Evolutionary conservation across 306 rosid species (phyloP).

Genomic region (Cucurbita pepo): DNA sequence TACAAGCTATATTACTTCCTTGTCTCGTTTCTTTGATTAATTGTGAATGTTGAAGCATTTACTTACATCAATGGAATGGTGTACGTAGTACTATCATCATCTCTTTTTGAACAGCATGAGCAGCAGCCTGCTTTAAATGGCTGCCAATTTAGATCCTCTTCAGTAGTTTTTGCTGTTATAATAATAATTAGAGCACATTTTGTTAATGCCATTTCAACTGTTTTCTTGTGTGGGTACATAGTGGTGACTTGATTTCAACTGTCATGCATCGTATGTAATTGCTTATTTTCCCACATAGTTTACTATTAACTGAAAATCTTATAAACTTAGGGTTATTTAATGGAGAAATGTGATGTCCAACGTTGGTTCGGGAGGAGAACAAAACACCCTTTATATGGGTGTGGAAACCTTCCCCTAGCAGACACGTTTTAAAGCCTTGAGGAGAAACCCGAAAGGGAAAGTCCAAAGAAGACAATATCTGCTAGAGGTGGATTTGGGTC

Average conservation of each 20-base stretch:
- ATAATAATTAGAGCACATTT: background rate
- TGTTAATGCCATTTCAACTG: background rate
- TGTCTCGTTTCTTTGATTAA: background rate
- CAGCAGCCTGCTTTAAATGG: background rate
- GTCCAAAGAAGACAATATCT: too few relatives aligned
- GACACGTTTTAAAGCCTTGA: too few relatives aligned
- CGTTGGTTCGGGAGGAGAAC: too few relatives aligned
- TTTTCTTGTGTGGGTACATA: background rate
- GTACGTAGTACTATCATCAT: background rate
- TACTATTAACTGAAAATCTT: too few relatives aligned
- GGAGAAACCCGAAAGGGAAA: too few relatives aligned
- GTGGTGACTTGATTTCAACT: background rate
- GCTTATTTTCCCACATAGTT: too few relatives aligned
- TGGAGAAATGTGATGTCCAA: too few relatives aligned
- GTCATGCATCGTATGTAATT: too few relatives aligned
- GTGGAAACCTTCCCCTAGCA: too few relatives aligned
- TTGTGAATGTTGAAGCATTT: constrained; percentile 2
- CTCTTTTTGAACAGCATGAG: background rate
- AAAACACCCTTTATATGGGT: too few relatives aligned
- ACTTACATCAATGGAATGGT: background rate
- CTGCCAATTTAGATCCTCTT: background rate
- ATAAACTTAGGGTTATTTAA: too few relatives aligned
- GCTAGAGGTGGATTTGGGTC: too few relatives aligned
- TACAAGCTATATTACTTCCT: background rate
- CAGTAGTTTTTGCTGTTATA: background rate